Conservation (phyloP, 305 asterid genomes). For the Fraxinus albicans region DNA sequence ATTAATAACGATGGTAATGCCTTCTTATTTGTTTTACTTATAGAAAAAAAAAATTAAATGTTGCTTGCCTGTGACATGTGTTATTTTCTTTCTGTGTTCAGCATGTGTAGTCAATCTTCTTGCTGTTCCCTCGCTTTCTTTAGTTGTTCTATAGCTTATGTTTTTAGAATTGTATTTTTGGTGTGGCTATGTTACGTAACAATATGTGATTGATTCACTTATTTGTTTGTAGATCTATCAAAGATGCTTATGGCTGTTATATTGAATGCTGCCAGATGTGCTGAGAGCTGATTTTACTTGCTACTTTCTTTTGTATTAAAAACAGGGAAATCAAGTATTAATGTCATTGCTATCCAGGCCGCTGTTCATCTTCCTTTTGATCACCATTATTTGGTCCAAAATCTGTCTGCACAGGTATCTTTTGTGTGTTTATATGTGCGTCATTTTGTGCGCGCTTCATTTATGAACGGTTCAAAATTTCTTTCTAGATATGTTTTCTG, state of each 20-base stretch:
- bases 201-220: background rate
- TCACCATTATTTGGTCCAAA: conserved; percentile 75
- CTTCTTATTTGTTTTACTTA: conserved; percentile 15
- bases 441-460: background rate
- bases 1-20: conserved; percentile 75
- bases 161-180: background rate
- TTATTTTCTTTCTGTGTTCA: background rate
- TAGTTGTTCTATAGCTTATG: background rate
- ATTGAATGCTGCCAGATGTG: background rate
- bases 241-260: background rate
- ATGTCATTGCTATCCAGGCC: conserved; percentile 79
- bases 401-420: conserved; percentile 79
- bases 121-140: background rate
- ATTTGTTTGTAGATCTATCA: background rate
- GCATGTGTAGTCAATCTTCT: conserved; percentile 6
- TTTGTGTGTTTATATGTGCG: conserved; percentile 15
- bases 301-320: conserved; percentile 16
- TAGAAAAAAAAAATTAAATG: background rate
- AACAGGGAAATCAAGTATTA: conserved; percentile 67
- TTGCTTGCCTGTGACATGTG: background rate
- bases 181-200: background rate
- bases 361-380: conserved; percentile 80
- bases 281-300: conserved; percentile 25
- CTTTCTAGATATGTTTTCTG: background rate
- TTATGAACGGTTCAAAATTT: background rate